phyloP scores from a whole-genome alignment of 2,329 filamentous ascomycete genomes.

The Ploettnerulaceae sp. region DNA sequence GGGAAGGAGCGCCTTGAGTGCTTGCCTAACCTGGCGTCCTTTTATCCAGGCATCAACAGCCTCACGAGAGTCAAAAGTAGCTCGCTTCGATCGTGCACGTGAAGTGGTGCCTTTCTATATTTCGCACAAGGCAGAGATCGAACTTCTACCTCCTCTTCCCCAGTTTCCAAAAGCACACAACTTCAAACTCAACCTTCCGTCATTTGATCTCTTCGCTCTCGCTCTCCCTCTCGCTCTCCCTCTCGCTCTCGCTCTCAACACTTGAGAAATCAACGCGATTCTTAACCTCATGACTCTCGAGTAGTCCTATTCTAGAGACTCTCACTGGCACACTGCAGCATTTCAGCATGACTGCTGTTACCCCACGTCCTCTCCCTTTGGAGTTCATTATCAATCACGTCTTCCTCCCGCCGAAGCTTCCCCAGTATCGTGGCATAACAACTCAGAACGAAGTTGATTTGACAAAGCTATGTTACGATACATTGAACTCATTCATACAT shows the following conservation, averaged over 20 bases:
- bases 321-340: not conserved
- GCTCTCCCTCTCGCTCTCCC: not conserved
- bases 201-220: not conserved
- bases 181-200: too few species aligned
- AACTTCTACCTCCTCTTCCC: too few species aligned
- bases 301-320: not conserved
- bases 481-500: slow-evolving; percentile 9
- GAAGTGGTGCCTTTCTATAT: too few species aligned
- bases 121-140: too few species aligned
- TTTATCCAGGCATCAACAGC: too few species aligned
- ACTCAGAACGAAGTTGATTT: slow-evolving; percentile 5
- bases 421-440: slow-evolving; percentile 34
- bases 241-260: not conserved
- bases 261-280: too few species aligned
- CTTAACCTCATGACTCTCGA: not conserved
- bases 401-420: slow-evolving; percentile 45
- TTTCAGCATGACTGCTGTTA: not conserved
- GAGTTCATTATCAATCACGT: slow-evolving; percentile 42
- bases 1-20: too few species aligned
- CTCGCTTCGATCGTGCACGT: too few species aligned
- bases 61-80: too few species aligned
- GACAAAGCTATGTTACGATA: slow-evolving; percentile 7
- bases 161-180: not conserved
- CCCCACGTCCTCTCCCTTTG: not conserved
- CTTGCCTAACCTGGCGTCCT: too few species aligned